Percentiles rank a stretch among this genome's conserved stretches.
phyloP scores from a whole-genome alignment of 2,329 filamentous ascomycete species.

The Aspergillus fijiensis region DNA sequence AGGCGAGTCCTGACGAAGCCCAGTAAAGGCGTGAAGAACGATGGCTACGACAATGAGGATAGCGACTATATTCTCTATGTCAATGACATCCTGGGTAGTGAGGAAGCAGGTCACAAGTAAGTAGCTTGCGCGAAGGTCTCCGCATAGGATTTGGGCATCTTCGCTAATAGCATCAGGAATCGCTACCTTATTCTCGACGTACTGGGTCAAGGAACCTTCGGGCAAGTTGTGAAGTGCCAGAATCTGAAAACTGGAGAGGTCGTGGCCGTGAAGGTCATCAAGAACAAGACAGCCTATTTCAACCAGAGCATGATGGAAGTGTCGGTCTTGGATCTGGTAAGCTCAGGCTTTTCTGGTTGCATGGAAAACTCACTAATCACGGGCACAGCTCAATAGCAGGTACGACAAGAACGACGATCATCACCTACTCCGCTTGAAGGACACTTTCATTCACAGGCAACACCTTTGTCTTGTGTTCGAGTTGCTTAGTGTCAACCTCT shows the following conservation, averaged over 20 bases:
- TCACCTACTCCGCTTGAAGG: conserved; percentile 88
- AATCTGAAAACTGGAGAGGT: conserved; percentile 98
- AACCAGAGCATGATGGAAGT: conserved; percentile 99
- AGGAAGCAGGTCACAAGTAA: conserved; percentile 96
- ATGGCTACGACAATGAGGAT: conserved; percentile 98
- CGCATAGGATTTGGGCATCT: background rate
- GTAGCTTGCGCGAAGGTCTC: conserved; percentile 30
- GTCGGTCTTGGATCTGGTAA: conserved; percentile 88
- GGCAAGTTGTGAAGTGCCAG: conserved; percentile 98
- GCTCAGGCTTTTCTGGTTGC: conserved; percentile 26
- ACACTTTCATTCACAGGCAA: conserved; percentile 96
- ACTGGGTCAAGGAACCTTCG: conserved; percentile 94
- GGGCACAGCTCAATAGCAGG: conserved; percentile 81
- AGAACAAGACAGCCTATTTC: conserved; percentile 98
- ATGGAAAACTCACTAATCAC: conserved; percentile 21
- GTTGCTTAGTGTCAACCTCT: conserved; percentile 92
- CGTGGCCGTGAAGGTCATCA: conserved; percentile 97
- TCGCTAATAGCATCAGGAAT: conserved; percentile 57
- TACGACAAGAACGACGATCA: conserved; percentile 99
- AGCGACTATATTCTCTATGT: conserved; percentile 99
- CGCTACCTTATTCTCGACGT: conserved; percentile 97
- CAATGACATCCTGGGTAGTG: conserved; percentile 95
- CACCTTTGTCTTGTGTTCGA: conserved; percentile 97
- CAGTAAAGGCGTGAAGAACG: conserved; percentile 97
- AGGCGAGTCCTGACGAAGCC: conserved; percentile 95